Conservation (phyloP, 2,329 filamentous ascomycete species). For the Escovopsis sp. region DNA sequence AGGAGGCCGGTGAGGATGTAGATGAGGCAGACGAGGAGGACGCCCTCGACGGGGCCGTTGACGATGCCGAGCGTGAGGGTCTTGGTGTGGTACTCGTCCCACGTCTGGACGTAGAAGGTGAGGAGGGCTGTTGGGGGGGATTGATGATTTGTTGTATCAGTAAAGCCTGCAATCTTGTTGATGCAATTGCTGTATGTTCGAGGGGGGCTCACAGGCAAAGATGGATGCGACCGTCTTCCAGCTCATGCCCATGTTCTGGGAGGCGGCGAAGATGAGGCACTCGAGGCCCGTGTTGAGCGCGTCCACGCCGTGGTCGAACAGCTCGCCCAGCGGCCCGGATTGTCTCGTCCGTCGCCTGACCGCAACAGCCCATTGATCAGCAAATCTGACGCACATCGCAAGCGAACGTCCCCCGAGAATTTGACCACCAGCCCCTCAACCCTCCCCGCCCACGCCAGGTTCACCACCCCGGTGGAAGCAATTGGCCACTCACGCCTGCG, state of each 20-base stretch:
- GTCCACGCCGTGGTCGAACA: conserved; percentile 96
- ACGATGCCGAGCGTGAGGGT: conserved; percentile 83
- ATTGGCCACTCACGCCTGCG: conserved; percentile 68
- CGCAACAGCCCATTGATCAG: too few relatives aligned
- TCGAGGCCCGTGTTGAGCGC: conserved; percentile 93
- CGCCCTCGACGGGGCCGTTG: conserved; percentile 89
- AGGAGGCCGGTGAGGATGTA: conserved; percentile 73
- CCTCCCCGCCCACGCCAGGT: too few relatives aligned
- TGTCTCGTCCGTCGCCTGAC: conserved; percentile 70
- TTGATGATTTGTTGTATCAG: conserved; percentile 5
- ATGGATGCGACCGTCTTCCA: conserved; percentile 77
- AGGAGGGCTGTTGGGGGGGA: conserved; percentile 45
- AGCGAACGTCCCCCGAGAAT: too few relatives aligned
- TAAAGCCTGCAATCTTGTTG: neutral
- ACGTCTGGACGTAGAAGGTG: conserved; percentile 98
- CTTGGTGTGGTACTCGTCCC: conserved; percentile 98
- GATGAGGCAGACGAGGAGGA: conserved; percentile 68
- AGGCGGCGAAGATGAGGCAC: conserved; percentile 78
- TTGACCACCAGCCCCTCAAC: too few relatives aligned
- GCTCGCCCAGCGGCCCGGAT: conserved; percentile 83
- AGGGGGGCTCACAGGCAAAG: conserved; percentile 53
- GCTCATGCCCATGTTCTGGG: conserved; percentile 83
- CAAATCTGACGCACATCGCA: neutral
- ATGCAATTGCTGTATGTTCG: conserved; percentile 1
- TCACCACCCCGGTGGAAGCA: too few relatives aligned